Percentiles rank a stretch among this genome's conserved stretches.
Conservation (phyloP, 345 rosid genomes). For the Mercurialis annua region DNA sequence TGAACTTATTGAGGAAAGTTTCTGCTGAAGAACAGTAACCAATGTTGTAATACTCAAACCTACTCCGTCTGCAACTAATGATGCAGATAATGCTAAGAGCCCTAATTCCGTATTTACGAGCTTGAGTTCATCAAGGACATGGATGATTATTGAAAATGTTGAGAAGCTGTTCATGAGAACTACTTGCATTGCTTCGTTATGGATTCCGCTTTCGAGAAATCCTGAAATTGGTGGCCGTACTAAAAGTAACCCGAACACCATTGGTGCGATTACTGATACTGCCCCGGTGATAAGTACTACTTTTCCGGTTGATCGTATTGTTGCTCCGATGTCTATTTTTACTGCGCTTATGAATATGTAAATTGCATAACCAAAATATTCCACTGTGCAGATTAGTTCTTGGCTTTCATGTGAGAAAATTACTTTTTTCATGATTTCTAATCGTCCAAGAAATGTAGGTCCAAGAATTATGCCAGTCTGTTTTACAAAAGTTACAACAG, state of each 20-base stretch:
- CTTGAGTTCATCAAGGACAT: background rate
- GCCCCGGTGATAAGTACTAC: slow-evolving; percentile 22
- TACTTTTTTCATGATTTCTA: background rate
- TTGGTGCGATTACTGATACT: background rate
- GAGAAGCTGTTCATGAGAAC: slow-evolving; percentile 21
- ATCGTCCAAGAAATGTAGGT: background rate
- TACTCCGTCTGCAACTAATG: background rate
- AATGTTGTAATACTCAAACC: too few species aligned
- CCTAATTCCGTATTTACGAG: background rate
- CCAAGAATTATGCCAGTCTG: slow-evolving; percentile 6
- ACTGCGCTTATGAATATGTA: slow-evolving; percentile 32
- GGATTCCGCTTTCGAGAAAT: background rate
- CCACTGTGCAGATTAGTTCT: background rate
- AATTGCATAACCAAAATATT: slow-evolving; percentile 19
- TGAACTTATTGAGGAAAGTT: too few species aligned
- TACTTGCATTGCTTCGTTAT: background rate
- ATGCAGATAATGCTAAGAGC: background rate
- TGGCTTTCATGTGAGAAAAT: background rate
- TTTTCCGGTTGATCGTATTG: slow-evolving; percentile 21
- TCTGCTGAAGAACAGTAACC: background rate
- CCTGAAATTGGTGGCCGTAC: background rate
- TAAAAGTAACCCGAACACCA: background rate
- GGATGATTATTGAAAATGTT: slow-evolving; percentile 13
- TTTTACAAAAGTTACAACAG: background rate
- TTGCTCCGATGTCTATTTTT: slow-evolving; percentile 24